Base-by-base conservation (phyloP, 1,284 basidiomycete species). In the Ceratobasidium sp. region DNA sequence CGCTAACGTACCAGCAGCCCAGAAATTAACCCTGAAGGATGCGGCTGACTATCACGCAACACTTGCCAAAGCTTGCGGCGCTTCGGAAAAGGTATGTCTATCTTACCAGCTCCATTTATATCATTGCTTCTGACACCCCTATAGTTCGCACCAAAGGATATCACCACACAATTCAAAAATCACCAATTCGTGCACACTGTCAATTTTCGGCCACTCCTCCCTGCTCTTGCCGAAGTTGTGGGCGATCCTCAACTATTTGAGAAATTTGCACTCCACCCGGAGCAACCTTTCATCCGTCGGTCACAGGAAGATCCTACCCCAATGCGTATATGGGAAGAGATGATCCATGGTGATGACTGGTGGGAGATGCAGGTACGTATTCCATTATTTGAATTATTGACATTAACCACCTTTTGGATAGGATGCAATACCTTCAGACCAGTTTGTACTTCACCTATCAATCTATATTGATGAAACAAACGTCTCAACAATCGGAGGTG, bases 321-420 rank as follows among this genome's bases (percentile, higher is more conserved):
- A 59, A 59, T 59, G 57, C n/a, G 34, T 19, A 1, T 59, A 3
- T 29, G 57, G 57, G 57, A 59, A 59, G 57, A 59, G 13, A 6
- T 59, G 7, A 6, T 6, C 11, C 57, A 59, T 34, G 57, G 57
- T 8, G 57, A 59, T 29, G 25, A 25, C 7, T 59, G 57, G 57
- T 59, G 57, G 57, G 3, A 17, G 8, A 25, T 59, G 57, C 57
- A 59, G 29, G 57, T 59, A 17, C 2, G 57, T 59, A 6, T 5
- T 34, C 2, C 19, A 25, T 44, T 6, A 29, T 29, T 29, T 57
- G 13, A 13, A 29, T 13, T 25, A 25, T 29, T 57, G 9, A 22
- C 29, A 32, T 13, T 25, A n/a, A 57, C n/a, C 56, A 29, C 32
- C 13, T 57, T 15, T 44, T 44, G 7, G 6, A 44, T 57, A 59